Base-by-base conservation (phyloP, 306 rosid genomes). In the Inga oerstediana region DNA sequence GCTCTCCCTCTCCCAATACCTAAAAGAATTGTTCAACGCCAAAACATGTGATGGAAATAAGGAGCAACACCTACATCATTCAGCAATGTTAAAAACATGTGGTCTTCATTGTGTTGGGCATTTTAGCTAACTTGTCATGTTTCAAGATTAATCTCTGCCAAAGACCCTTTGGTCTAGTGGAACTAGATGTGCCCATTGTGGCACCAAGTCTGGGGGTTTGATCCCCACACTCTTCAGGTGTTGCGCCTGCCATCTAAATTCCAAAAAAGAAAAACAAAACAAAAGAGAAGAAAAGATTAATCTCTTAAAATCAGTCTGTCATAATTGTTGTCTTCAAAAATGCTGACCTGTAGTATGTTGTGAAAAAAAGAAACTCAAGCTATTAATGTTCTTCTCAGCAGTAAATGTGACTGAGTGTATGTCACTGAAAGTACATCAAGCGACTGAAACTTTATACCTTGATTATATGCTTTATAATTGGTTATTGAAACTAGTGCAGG, bases 401-500 rank as follows among this genome's bases (percentile, higher is more conserved):
- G 39, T 30, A 12, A 27, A 64, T 64, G 8, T 64, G 70, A 62
- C 68, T 27, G 37, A 30, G 41, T 37, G 45, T 34, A 17, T 37
- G 17, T 68, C 22, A 17, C 10, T 68, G 73, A 17, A 67, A 27
- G 71, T 43, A 79, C 44, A 41, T 43, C 30, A 77, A 81, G 59
- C 8, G 13, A 27, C 67, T 72, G 56, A 54, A 54, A 74, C 45
- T 32, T 34, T 58, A 58, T 58, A n/a, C 22, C 10, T 54, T 56
- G 20, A 6, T 19, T 56, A 7, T 7, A 56, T 56, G 27, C 2
- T 56, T 56, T 56, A 56, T 80, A 49, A 61, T 79, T 66, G 37
- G 49, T 81, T 41, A 75, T 77, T n/a, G 75, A 75, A 83, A 48
- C 67, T 75, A 83, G 73, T 83, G 43, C 94, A 96, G 99, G 89